Conservation (phyloP, 1,284 basidiomycete genomes). For the Polyporus tsugae region DNA sequence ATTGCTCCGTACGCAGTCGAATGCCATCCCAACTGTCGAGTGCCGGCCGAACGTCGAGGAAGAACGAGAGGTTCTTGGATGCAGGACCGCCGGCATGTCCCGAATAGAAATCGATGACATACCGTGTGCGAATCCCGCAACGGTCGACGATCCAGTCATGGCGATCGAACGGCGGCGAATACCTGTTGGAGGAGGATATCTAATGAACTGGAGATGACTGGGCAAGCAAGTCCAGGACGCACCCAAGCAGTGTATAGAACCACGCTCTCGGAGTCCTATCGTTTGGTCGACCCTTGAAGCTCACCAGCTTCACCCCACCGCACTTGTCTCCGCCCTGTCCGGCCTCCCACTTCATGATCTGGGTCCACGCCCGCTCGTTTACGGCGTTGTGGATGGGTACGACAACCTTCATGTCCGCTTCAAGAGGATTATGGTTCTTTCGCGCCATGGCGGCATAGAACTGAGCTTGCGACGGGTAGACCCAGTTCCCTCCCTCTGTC, state of each 20-base stretch:
- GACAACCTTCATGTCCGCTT: conserved; percentile 92
- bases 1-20: conserved; percentile 72
- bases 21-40: conserved; percentile 92
- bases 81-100: conserved; percentile 65
- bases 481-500: conserved; percentile 80
- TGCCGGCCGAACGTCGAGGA: conserved; percentile 94
- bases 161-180: conserved; percentile 93
- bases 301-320: conserved; percentile 86
- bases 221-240: conserved; percentile 43
- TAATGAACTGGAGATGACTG: conserved; percentile 14
- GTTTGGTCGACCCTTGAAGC: conserved; percentile 83
- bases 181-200: conserved; percentile 57
- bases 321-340: conserved; percentile 82
- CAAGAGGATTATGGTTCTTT: conserved; percentile 88
- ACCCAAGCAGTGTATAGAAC: conserved; percentile 89
- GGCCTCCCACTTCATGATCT: conserved; percentile 91
- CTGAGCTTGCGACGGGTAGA: conserved; percentile 98
- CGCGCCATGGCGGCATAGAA: conserved; percentile 96
- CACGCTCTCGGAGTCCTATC: conserved; percentile 86
- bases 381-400: conserved; percentile 99
- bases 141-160: conserved; percentile 98
- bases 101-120: conserved; percentile 99
- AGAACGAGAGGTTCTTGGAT: conserved; percentile 76
- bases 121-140: conserved; percentile 88
- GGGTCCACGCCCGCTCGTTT: conserved; percentile 95